Evolutionary conservation across 192 early-diverging fungal species (phyloP), one percentile per base, ranked within the genome.

Genomic region (Backusella macrospora): DNA sequence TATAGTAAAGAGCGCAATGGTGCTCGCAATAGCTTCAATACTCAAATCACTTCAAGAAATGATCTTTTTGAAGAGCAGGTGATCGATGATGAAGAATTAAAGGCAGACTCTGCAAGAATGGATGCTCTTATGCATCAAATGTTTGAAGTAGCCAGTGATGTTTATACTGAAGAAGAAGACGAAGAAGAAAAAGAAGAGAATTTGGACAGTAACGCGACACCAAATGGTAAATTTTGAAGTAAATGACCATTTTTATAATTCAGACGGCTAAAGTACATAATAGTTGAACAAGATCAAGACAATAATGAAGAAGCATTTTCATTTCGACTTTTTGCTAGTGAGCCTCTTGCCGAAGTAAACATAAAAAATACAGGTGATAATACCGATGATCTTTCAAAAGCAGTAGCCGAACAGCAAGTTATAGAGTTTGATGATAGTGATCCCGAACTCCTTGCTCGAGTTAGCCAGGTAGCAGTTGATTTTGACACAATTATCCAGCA

Each of bases 401-500:
- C 65, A 55, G 65, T 76, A 6, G 74, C 78, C 15, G 55, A 48
- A 43, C 69, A 72, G 23, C 76, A 77, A 49, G 23, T 62, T 29
- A 16, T 71, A 6, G 76, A 77, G 6, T 70, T 72, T 65, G 76
- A 77, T 38, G 76, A 77, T 59, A 59, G n/a, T 1, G 76, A 77
- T 37, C 76, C 76, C 29, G 74, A 68, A 6, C 75, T 75, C 42
- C 43, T 66, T 26, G 37, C 65, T 10, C 59, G n/a, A 14, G 7
- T 80, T 4, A 37, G 26, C 0, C 52, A 49, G 12, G 23, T 55
- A 14, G 64, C 59, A 2, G 26, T 80, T 6, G 62, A 62, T 2
- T 80, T 64, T 43, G 71, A 75, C 21, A 52, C 71, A 10, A 66
- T 80, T 10, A 65, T 80, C 44, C 14, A 80, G 15, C 78, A 80